A percentile compares a stretch with the other conserved stretches of the same genome.
Evolutionary conservation across 2,329 filamentous ascomycete species (phyloP).

Genomic region (Aspergillus fischeri): DNA sequence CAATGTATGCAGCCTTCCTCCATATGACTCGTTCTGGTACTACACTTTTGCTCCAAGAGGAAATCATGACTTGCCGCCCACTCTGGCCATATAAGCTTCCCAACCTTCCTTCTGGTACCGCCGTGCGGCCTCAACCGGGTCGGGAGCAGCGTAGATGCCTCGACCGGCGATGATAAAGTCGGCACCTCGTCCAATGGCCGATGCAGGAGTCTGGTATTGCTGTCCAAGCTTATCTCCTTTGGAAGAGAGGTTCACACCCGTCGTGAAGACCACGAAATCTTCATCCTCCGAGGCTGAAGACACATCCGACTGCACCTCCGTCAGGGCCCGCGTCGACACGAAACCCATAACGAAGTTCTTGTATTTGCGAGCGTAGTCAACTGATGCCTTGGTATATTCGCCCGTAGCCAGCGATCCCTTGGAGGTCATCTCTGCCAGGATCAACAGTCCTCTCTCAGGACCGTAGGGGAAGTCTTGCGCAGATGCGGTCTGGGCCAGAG

Average conservation of each 20-base stretch:
- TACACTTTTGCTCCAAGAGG: not conserved
- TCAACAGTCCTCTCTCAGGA: slow-evolving; percentile 41
- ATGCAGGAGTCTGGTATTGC: slow-evolving; percentile 47
- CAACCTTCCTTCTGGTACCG: slow-evolving; percentile 45
- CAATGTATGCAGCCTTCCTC: not conserved
- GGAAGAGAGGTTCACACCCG: slow-evolving; percentile 44
- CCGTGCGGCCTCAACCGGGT: slow-evolving; percentile 42
- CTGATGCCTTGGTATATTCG: slow-evolving; percentile 42
- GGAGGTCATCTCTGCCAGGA: slow-evolving; percentile 49
- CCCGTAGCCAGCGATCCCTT: slow-evolving; percentile 46
- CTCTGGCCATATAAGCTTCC: slow-evolving; percentile 42
- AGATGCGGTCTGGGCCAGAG: slow-evolving; percentile 40
- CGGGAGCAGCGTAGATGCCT: slow-evolving; percentile 43
- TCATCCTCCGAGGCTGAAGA: slow-evolving; percentile 29
- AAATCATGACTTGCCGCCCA: slow-evolving; percentile 16
- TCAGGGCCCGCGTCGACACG: slow-evolving; percentile 41
- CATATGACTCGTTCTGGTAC: not conserved
- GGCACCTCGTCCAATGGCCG: slow-evolving; percentile 42
- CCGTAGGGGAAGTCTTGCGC: slow-evolving; percentile 34
- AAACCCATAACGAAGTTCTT: slow-evolving; percentile 44
- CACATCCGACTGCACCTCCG: slow-evolving; percentile 29
- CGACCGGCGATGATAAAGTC: slow-evolving; percentile 48
- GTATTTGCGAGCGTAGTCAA: slow-evolving; percentile 46
- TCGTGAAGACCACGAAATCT: slow-evolving; percentile 48
- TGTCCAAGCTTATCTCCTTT: slow-evolving; percentile 47